phyloP scores from a whole-genome alignment of 2,329 filamentous ascomycete species.

The Ophiostoma himal-ulmi region DNA sequence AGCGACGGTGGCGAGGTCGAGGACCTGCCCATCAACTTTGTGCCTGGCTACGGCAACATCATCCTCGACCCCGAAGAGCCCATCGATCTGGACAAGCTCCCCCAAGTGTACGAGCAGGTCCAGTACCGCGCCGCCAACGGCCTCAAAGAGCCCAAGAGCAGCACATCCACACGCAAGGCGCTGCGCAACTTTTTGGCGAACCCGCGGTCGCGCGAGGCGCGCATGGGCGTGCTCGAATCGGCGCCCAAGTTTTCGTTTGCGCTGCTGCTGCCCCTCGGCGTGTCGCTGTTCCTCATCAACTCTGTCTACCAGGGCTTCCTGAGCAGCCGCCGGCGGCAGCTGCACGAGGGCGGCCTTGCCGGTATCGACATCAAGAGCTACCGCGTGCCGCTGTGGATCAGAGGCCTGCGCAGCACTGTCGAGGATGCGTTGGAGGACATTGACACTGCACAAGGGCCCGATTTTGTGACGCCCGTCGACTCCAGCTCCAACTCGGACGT shows the following conservation, averaged over 20 bases:
- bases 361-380: conserved; percentile 66
- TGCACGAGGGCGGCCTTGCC: conserved; percentile 66
- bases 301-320: conserved; percentile 69
- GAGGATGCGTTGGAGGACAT: conserved; percentile 72
- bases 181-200: conserved; percentile 20
- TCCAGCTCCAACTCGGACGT: neutral
- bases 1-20: conserved; percentile 45
- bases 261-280: conserved; percentile 67
- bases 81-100: conserved; percentile 32
- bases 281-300: conserved; percentile 67
- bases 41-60: conserved; percentile 67
- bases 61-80: conserved; percentile 65
- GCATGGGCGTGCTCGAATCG: conserved; percentile 19
- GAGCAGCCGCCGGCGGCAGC: conserved; percentile 66
- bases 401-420: conserved; percentile 67
- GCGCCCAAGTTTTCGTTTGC: conserved; percentile 55
- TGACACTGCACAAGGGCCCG: conserved; percentile 61
- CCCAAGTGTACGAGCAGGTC: neutral
- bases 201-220: conserved; percentile 23
- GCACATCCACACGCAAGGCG: conserved; percentile 4
- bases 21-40: conserved; percentile 64
- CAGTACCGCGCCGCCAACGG: conserved; percentile 14
- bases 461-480: conserved; percentile 57
- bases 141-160: conserved; percentile 1
- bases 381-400: conserved; percentile 67